Evolutionary conservation across 2,329 filamentous ascomycete genomes (phyloP).

Genomic region (Sphaerulina vaccinii): DNA sequence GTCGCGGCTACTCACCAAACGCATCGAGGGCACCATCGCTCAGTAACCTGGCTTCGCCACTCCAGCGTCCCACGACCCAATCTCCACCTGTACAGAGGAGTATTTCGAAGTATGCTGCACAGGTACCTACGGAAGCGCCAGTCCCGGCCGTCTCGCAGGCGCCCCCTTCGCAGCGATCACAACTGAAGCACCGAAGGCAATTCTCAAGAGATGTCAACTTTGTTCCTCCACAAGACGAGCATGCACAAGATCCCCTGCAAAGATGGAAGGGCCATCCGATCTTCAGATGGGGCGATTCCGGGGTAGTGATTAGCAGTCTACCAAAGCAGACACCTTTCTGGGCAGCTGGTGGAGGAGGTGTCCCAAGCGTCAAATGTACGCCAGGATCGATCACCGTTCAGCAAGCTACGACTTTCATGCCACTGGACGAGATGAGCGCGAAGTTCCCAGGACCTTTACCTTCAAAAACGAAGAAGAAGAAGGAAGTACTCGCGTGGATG

Average conservation of each 20-base stretch:
- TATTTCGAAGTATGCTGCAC: conserved; percentile 44
- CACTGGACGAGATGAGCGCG: conserved; percentile 67
- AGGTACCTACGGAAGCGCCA: conserved; percentile 19
- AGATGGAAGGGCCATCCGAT: conserved; percentile 89
- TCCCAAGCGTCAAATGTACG: conserved; percentile 76
- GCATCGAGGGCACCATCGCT: conserved; percentile 42
- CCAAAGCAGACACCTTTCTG: conserved; percentile 88
- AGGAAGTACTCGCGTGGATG: conserved; percentile 83
- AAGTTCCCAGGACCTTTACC: conserved; percentile 90
- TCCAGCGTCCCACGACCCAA: conserved; percentile 49
- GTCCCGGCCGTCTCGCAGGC: conserved; percentile 29
- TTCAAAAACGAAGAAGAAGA: conserved; percentile 94
- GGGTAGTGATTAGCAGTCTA: conserved; percentile 77
- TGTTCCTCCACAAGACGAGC: conserved; percentile 56
- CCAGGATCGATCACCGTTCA: conserved; percentile 80
- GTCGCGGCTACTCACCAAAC: conserved; percentile 23
- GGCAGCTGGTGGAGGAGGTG: conserved; percentile 62
- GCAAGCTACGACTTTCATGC: conserved; percentile 70
- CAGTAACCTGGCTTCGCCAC: conserved; percentile 37
- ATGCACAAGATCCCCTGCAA: conserved; percentile 70
- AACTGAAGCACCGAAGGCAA: conserved; percentile 39
- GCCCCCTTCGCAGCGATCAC: conserved; percentile 7
- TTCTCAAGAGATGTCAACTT: conserved; percentile 55
- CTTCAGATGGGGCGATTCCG: conserved; percentile 84
- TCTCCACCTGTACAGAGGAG: conserved; percentile 58